A percentile compares a stretch with the other conserved stretches of the same genome.
phyloP scores from a whole-genome alignment of 371 early-diverging fungal species.

The Mortierella sp. region DNA sequence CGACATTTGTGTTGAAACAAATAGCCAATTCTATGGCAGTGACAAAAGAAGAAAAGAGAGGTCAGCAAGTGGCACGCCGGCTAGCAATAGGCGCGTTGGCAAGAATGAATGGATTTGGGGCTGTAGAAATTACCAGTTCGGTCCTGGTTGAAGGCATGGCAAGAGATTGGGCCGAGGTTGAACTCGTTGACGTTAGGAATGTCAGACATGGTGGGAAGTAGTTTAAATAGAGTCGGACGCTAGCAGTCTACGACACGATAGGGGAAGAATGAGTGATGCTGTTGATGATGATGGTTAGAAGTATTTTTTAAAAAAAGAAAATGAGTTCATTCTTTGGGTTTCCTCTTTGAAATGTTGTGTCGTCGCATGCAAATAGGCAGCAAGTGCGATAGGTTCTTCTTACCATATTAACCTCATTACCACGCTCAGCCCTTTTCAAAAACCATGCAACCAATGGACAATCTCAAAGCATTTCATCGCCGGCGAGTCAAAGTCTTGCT shows the following conservation, averaged over 20 bases:
- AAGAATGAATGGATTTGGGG: not conserved
- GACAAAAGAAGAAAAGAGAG: not conserved
- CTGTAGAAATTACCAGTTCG: conserved; percentile 67
- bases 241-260: conserved; percentile 53
- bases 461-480: conserved; percentile 10
- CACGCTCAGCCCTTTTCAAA: too few species aligned
- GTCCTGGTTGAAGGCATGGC: conserved; percentile 94
- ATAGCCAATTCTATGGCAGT: conserved; percentile 87
- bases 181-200: conserved; percentile 57
- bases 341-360: conserved; percentile 3
- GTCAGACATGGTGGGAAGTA: conserved; percentile 6
- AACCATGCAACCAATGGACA: conserved; percentile 19
- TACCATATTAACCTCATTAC: too few species aligned
- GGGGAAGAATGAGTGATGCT: conserved; percentile 4
- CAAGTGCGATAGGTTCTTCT: not conserved
- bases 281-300: not conserved
- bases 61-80: not conserved
- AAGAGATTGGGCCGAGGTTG: conserved; percentile 84
- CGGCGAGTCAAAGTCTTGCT: conserved; percentile 18
- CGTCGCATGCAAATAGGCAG: not conserved
- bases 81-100: too few species aligned
- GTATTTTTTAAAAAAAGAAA: not conserved
- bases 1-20: conserved; percentile 91
- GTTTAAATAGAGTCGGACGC: conserved; percentile 39
- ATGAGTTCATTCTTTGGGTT: not conserved